phyloP scores from a whole-genome alignment of 1,139 yeast genomes.

The Candida glucosophila region DNA sequence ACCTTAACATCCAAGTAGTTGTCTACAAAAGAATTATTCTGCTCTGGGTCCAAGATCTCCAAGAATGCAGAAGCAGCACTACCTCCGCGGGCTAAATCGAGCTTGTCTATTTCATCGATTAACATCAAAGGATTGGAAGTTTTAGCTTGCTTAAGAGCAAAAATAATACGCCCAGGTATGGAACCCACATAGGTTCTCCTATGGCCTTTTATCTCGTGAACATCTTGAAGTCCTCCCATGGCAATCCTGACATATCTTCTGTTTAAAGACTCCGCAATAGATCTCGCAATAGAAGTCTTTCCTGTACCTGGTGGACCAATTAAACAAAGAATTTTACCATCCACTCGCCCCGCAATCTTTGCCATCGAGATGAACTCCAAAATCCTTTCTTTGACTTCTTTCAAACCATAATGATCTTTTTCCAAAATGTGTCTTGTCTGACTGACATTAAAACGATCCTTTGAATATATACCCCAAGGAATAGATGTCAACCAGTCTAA shows the following conservation, averaged over 20 bases:
- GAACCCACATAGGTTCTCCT: slow-evolving; percentile 97
- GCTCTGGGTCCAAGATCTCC: slow-evolving; percentile 94
- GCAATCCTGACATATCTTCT: slow-evolving; percentile 87
- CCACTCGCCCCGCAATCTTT: slow-evolving; percentile 75
- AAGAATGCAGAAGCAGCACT: slow-evolving; percentile 89
- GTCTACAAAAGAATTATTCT: slow-evolving; percentile 81
- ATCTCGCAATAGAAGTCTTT: slow-evolving; percentile 90
- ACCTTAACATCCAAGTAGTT: slow-evolving; percentile 90
- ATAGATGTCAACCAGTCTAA: slow-evolving; percentile 89
- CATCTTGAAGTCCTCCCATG: slow-evolving; percentile 95
- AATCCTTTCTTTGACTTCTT: slow-evolving; percentile 74
- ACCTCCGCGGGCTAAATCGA: slow-evolving; percentile 58
- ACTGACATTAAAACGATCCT: slow-evolving; percentile 70
- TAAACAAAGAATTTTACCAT: slow-evolving; percentile 88
- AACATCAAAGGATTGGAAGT: slow-evolving; percentile 87
- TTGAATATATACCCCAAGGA: slow-evolving; percentile 89
- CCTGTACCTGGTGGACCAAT: slow-evolving; percentile 99
- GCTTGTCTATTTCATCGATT: slow-evolving; percentile 92
- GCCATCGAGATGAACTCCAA: slow-evolving; percentile 79
- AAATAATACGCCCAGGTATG: slow-evolving; percentile 87
- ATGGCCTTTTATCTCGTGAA: slow-evolving; percentile 94
- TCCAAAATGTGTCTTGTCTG: slow-evolving; percentile 65
- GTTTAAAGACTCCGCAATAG: slow-evolving; percentile 82
- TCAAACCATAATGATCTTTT: slow-evolving; percentile 74
- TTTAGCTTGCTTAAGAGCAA: slow-evolving; percentile 80